Evolutionary conservation across 345 rosid species (phyloP).

Genomic region (Salix caprea): DNA sequence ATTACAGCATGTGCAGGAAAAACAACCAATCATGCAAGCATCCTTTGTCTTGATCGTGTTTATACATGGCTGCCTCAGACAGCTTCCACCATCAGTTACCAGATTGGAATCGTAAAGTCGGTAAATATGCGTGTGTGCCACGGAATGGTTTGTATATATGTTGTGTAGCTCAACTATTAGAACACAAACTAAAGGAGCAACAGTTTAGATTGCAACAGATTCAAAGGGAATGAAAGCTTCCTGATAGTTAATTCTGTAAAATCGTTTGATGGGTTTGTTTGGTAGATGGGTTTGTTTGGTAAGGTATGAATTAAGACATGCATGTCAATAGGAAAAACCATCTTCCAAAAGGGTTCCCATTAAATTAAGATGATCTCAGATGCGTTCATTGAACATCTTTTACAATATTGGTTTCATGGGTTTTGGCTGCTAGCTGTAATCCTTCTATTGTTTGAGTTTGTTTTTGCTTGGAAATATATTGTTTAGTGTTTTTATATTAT

Average conservation of each 20-base stretch:
- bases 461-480: no score
- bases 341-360: background rate
- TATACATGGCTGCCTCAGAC: background rate
- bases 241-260: background rate
- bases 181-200: background rate
- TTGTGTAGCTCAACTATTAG: background rate
- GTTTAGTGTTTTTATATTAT: no score
- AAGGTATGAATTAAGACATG: no score
- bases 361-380: background rate
- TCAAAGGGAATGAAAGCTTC: background rate
- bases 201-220: slow-evolving; percentile 11
- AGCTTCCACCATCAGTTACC: background rate
- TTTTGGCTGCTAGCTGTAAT: no score
- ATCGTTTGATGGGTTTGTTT: background rate
- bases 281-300: background rate
- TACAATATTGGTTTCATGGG: no score
- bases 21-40: background rate
- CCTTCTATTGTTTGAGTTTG: no score
- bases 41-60: background rate
- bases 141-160: background rate
- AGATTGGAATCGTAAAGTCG: background rate
- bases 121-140: slow-evolving; percentile 13
- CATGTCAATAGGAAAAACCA: background rate
- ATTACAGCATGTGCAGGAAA: background rate
- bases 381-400: background rate